Evolutionary conservation across 148 eudicot genomes (phyloP).

Genomic region (Vaccinium vitisidaea): DNA sequence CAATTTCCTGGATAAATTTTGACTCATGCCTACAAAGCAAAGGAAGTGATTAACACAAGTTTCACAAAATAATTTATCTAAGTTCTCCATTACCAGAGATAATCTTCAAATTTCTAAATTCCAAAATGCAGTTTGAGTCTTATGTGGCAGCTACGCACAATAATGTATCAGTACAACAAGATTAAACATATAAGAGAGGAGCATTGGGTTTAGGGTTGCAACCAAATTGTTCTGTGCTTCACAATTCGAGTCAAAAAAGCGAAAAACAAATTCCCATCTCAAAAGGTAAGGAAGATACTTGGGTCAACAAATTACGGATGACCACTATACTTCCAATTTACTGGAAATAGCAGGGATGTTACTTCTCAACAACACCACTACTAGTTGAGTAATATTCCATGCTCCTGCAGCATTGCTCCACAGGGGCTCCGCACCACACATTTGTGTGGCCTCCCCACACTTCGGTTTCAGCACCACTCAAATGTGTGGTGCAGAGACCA

Average conservation of each 20-base stretch:
- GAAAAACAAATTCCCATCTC: neutral
- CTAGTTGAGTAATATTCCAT: too few relatives aligned
- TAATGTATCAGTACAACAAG: neutral
- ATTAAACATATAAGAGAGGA: neutral
- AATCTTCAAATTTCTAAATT: neutral
- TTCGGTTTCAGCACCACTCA: too few relatives aligned
- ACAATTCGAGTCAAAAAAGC: neutral
- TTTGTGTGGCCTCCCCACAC: too few relatives aligned
- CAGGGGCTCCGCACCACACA: too few relatives aligned
- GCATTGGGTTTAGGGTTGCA: neutral
- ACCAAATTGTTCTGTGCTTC: neutral
- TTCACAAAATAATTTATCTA: neutral
- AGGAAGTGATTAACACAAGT: neutral
- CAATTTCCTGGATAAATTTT: constrained; percentile 8
- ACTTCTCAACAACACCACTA: too few relatives aligned
- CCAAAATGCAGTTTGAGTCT: neutral
- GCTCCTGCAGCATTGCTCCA: too few relatives aligned
- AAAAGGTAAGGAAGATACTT: neutral
- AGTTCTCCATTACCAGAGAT: neutral
- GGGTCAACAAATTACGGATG: neutral
- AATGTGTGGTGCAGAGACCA: too few relatives aligned
- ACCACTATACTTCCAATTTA: neutral
- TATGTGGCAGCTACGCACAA: neutral
- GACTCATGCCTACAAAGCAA: constrained; percentile 11
- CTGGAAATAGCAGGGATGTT: neutral